Conservation (phyloP, 108 stramenopile genomes). For the Nitzschia sp. region DNA sequence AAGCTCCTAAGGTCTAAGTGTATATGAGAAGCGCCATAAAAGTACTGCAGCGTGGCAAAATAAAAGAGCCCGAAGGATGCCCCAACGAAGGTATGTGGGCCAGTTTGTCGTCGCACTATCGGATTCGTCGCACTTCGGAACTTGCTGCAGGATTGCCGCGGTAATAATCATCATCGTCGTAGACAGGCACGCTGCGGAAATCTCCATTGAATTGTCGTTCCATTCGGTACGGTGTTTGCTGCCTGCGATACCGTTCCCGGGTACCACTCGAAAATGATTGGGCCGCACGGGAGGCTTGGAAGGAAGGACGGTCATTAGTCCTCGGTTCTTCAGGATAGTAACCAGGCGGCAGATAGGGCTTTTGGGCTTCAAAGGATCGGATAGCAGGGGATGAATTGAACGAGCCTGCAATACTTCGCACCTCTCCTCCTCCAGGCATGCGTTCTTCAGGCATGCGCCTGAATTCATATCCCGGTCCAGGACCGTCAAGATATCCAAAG, state of each 20-base stretch:
- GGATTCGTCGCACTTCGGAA: neutral
- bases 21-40: no score
- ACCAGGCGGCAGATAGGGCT: neutral
- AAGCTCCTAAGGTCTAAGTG: no score
- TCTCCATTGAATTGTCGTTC: constrained; percentile 1
- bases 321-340: no score
- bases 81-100: no score
- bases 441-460: no score
- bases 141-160: neutral
- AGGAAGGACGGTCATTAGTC: neutral
- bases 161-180: constrained; percentile 1
- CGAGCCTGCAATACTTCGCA: neutral
- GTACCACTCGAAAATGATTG: neutral
- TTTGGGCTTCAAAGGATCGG: neutral
- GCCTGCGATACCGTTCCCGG: neutral
- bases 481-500: neutral
- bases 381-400: constrained; percentile 6
- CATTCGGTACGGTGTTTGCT: neutral
- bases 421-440: neutral
- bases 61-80: no score
- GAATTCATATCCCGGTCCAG: no score
- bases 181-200: neutral
- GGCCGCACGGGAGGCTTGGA: neutral
- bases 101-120: no score
- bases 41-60: no score